Evolutionary conservation across 257 asterid species (phyloP), one percentile per base, ranked within the genome.

Genomic region (Rehmannia glutinosa): DNA sequence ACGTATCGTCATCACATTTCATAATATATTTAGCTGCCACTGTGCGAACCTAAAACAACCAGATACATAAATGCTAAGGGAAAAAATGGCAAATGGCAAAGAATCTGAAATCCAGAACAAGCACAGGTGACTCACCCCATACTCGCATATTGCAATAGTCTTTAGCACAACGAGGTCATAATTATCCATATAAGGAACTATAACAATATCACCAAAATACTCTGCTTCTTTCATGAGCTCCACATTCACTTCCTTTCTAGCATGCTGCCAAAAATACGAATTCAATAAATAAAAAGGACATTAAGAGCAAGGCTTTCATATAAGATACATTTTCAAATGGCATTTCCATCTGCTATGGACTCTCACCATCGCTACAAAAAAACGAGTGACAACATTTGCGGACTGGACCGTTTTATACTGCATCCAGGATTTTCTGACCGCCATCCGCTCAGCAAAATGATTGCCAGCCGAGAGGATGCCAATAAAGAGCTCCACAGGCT

Each of bases 1-100:
- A 93, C n/a, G 98, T 93, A 75, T 93, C 98, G 35, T 93, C 98
- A 28, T 93, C 98, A 68, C 97, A 90, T 83, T 93, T 93, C 98
- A 93, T 93, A 24, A 93, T 73, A 73, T 90, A 83, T 68, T 88
- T 87, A 16, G 97, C 93, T 23, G 78, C 85, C 38, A 77, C 84
- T 0, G 83, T 72, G 64, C 84, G 94, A 52, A 85, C 87, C 99
- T 92, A 73, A 55, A 71, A 69, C 49, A 73, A 63, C 76, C 71
- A 76, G 32, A 42, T 9, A 68, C 32, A 46, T 38, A 54, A 55
- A 69, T 25, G 6, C n/a, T 23, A 16, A 68, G 36, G 41, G 41
- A 50, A 56, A 71, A 24, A 27, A 42, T 8, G 15, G 28, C 69
- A 13, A 59, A 50, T 21, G 46, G 36, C 10, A 65, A 52, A 47